Evolutionary conservation across 164 flowering plant species (phyloP), one percentile per base, ranked within the genome.

Genomic region (Berberis vulgaris): DNA sequence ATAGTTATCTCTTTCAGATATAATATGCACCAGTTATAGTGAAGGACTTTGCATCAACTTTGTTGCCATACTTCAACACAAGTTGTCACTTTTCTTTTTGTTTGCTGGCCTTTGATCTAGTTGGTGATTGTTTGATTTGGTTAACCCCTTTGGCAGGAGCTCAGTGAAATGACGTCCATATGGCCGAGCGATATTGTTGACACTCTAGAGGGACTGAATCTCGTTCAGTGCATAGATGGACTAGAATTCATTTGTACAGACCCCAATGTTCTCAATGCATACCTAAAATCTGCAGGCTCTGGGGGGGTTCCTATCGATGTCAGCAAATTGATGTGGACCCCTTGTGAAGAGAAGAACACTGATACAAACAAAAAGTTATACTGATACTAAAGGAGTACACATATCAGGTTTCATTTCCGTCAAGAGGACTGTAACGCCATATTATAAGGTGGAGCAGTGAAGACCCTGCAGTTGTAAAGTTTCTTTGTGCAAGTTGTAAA

Each of bases 101-200:
- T 41, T 57, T 60, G 50, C 8, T 45, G 5, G 5, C 1, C 26
- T 60, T 6, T 39, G 13, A 44, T 44, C 4, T 12, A 4, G 2
- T 60, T 39, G 49, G 49, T 2, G 46, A 59, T 43, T 8, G 7
- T 4, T 13, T 44, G n/a, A 5, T 38, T 49, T 5, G 6, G 13
- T 59, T 57, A 49, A 58, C 13, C 64, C 79, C 54, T 60, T 58
- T 38, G 65, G 61, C 81, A 92, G 98, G 98, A 92, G 74, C 91
- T 92, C 6, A 89, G 95, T 72, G 92, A 89, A 75, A 89, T 89
- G 98, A 92, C 98, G 3, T 95, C 93, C 47, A 86, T 83, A 45
- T 82, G 78, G 65, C 83, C 91, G 1, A 95, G 86, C 58, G 98
- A 92, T 69, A 84, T 92, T 5, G 65, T 87, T 61, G 62, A 70